Evolutionary conservation across 176 grass and related monocot species (phyloP).

Genomic region (Tillandsia leiboldiana): DNA sequence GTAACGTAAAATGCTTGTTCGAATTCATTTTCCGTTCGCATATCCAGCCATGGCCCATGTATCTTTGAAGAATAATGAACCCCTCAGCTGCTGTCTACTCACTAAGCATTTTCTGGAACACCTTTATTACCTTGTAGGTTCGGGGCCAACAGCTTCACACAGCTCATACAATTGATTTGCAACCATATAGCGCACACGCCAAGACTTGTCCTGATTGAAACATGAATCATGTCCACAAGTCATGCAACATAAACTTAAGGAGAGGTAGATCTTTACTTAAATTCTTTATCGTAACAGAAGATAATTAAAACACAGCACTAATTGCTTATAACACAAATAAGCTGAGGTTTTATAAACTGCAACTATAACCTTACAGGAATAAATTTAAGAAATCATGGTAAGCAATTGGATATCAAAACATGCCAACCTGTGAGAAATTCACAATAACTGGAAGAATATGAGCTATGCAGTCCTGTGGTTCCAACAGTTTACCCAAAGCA

Average conservation of each 20-base stretch:
- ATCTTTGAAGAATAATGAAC: not conserved
- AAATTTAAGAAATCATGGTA: not conserved
- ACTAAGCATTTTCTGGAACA: not conserved
- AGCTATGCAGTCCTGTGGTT: constrained; percentile 78
- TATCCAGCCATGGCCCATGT: not conserved
- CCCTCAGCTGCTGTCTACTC: not conserved
- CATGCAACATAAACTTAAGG: not conserved
- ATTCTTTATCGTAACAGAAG: not conserved
- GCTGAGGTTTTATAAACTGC: not conserved
- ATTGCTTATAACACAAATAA: not conserved
- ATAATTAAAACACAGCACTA: not conserved
- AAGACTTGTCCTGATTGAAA: constrained; percentile 80
- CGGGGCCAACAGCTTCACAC: constrained; percentile 78
- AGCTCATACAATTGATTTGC: constrained; percentile 92
- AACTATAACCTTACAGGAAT: not conserved
- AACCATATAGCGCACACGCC: constrained; percentile 97
- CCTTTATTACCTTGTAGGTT: constrained; percentile 53
- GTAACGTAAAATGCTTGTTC: not conserved
- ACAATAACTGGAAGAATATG: constrained; percentile 86
- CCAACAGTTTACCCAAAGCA: constrained; percentile 81
- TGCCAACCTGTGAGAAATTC: constrained; percentile 74
- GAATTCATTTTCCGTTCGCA: not conserved
- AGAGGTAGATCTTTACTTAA: not conserved
- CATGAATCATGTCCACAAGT: not conserved
- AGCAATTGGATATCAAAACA: not conserved